Percentiles rank a stretch among this genome's conserved stretches.
phyloP scores from a whole-genome alignment of 176 grass and related monocot genomes.

The Typha latifolia region DNA sequence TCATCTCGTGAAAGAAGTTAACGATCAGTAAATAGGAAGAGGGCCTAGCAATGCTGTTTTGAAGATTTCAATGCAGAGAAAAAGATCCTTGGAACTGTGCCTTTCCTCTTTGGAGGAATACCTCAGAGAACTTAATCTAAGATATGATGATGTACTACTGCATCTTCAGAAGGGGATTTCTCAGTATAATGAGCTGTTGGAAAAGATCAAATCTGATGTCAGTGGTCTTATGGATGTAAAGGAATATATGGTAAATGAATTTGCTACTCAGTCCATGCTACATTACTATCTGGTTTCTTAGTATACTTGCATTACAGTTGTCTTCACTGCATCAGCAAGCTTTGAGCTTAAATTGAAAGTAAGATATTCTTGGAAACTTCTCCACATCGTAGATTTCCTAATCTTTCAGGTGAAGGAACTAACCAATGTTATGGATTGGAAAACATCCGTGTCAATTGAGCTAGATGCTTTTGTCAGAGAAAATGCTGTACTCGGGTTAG shows the following conservation, averaged over 20 bases:
- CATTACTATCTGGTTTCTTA: too few relatives aligned
- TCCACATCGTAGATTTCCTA: not conserved
- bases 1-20: conserved; percentile 26
- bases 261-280: not conserved
- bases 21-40: conserved; percentile 18
- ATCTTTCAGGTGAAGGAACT: conserved; percentile 46
- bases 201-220: conserved; percentile 45
- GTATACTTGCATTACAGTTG: too few relatives aligned
- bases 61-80: conserved; percentile 91
- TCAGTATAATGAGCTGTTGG: conserved; percentile 24
- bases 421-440: conserved; percentile 51
- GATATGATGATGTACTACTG: conserved; percentile 46
- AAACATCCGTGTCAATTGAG: conserved; percentile 36
- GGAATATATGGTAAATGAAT: conserved; percentile 25
- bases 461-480: conserved; percentile 54
- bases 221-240: conserved; percentile 28
- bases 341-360: not conserved
- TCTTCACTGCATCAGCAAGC: too few relatives aligned
- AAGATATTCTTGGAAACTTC: not conserved
- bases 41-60: conserved; percentile 62
- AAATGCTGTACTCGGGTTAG: conserved; percentile 55
- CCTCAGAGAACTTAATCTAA: conserved; percentile 44
- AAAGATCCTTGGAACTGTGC: conserved; percentile 30
- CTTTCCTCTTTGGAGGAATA: conserved; percentile 60
- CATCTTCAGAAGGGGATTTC: conserved; percentile 47